phyloP scores from a whole-genome alignment of 176 grass and related monocot genomes.

The Rhipidocladum racemiflorum region DNA sequence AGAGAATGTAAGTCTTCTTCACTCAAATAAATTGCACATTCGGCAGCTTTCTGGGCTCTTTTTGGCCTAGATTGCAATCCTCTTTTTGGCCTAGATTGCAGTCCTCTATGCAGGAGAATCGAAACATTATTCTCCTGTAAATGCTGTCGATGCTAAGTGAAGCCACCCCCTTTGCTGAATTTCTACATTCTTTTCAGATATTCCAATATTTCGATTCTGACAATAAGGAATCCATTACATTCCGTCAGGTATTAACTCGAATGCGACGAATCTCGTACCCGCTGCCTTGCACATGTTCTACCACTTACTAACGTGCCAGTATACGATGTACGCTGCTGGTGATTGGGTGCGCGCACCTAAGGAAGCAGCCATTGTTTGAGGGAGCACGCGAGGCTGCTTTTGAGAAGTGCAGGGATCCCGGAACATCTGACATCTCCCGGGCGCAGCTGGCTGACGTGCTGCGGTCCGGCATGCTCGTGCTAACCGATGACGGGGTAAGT shows the following conservation, averaged over 20 bases:
- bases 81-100: constrained; percentile 69
- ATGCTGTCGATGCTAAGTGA: background rate
- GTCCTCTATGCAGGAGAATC: constrained; percentile 63
- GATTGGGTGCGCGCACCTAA: constrained; percentile 70
- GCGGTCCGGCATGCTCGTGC: constrained; percentile 25
- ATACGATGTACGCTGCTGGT: constrained; percentile 51
- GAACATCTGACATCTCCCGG: constrained; percentile 35
- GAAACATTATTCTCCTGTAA: background rate
- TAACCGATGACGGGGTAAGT: constrained; percentile 29
- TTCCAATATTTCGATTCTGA: constrained; percentile 77
- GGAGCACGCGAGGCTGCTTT: constrained; percentile 57
- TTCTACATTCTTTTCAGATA: constrained; percentile 51
- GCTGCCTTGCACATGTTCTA: background rate
- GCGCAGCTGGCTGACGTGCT: constrained; percentile 32
- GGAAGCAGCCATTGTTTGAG: constrained; percentile 64
- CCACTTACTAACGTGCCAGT: background rate
- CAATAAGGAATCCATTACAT: constrained; percentile 67
- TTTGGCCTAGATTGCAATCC: constrained; percentile 72
- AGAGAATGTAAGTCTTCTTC: constrained; percentile 50
- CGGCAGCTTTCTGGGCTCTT: constrained; percentile 45
- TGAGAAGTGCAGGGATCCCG: constrained; percentile 49
- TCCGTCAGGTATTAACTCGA: constrained; percentile 69
- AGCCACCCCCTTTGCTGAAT: background rate
- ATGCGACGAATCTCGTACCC: background rate
- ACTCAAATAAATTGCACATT: background rate